phyloP scores from a whole-genome alignment of 352 stramenopile species.

The Pythium phragmiticola region DNA sequence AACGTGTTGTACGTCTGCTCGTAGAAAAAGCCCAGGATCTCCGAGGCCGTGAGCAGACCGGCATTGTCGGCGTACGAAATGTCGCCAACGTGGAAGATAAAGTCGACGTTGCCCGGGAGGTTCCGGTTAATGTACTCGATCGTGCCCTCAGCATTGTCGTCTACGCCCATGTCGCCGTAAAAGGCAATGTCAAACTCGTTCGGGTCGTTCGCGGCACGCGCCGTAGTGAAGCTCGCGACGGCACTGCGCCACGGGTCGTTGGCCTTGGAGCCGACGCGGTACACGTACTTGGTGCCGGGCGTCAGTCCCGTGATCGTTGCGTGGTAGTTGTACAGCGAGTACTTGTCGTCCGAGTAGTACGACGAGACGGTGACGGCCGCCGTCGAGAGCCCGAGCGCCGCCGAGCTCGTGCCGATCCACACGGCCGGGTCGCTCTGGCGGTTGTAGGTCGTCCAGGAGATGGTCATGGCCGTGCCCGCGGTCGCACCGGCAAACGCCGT shows the following conservation, averaged over 20 bases:
- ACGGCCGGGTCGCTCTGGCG: constrained; percentile 33
- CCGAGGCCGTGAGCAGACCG: constrained; percentile 20
- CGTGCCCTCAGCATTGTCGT: constrained; percentile 36
- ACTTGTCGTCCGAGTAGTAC: constrained; percentile 45
- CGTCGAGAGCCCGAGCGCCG: constrained; percentile 22
- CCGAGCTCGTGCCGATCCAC: constrained; percentile 32
- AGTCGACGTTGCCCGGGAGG: constrained; percentile 33
- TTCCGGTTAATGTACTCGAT: constrained; percentile 40
- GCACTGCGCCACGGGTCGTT: constrained; percentile 1
- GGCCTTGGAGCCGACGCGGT: constrained; percentile 26
- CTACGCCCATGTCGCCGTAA: constrained; percentile 56
- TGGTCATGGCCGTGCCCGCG: constrained; percentile 37
- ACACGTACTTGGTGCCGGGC: constrained; percentile 41
- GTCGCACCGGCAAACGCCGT: constrained; percentile 43
- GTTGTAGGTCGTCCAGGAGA: constrained; percentile 46
- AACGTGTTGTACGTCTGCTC: constrained; percentile 86
- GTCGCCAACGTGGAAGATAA: constrained; percentile 76
- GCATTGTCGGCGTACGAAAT: constrained; percentile 53
- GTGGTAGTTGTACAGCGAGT: constrained; percentile 49
- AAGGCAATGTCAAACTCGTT: constrained; percentile 47
- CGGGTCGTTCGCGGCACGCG: constrained; percentile 25
- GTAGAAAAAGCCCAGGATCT: constrained; percentile 73
- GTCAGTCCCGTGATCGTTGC: constrained; percentile 35
- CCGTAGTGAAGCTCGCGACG: constrained; percentile 45
- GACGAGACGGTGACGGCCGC: constrained; percentile 12